Base-by-base conservation (phyloP, 768 basidiomycete genomes). In the Trametopsis cervina region DNA sequence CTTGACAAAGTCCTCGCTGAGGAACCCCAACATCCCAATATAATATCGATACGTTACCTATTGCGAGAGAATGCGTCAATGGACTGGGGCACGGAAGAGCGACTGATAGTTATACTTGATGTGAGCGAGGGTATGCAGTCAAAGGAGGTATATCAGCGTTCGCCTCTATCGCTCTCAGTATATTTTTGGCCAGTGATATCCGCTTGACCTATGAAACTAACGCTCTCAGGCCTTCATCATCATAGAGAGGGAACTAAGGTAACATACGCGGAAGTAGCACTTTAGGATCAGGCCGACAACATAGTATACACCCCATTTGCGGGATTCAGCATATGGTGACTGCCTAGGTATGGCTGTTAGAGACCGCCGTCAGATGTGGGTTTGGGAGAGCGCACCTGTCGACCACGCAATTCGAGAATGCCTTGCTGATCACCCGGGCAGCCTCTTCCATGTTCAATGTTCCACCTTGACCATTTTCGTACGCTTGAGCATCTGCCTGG, bases 1-100 rank as follows among this genome's bases (percentile, higher is more conserved):
- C 70, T 91, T 91, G 33, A 70, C 73, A 60, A 90, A 94, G 42
- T 95, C 87, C 63, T 97, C 96, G 58, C 89, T 89, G 52, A 97
- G 66, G 68, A 98, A 97, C 60, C 81, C 85, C 52, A 98, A 74
- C 82, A 97, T 89, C 53, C 95, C 96, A 41, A 96, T 67, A 62
- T 97, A 97, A 71, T 95, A 99, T 52, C 83, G 75, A 67, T 88
- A 96, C 20, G 94, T 94, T 43, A 96, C 91, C 87, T 92, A 69
- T 37, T 51, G 51, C 41, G 17, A 42, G 25, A 54, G 50, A 49
- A 20, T 27, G 22, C 20, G 13, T 20, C 36, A 50, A 3, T 9
- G 20, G 24, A 18, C 29, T 33, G 4, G 40, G 22, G 18, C 12
- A 26, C n/a, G 18, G 6, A 2, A 40, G 17, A 26, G 27, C 29